Evolutionary conservation across 257 asterid species (phyloP).

Genomic region (Capsicum rhomboideum): DNA sequence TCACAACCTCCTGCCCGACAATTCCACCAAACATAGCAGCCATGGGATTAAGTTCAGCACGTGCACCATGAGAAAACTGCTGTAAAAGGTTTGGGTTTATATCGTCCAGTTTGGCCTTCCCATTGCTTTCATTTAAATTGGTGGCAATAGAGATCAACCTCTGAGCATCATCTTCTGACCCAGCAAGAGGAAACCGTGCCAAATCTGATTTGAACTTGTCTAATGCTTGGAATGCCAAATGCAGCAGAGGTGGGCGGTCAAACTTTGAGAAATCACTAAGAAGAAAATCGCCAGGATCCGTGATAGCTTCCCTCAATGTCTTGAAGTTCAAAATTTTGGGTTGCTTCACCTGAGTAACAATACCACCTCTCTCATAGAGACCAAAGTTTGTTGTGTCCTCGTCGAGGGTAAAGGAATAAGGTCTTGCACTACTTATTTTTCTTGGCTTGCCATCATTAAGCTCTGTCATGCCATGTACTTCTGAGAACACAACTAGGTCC

Average conservation of each 20-base stretch:
- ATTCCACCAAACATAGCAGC: slow-evolving; percentile 99
- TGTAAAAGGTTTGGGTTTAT: slow-evolving; percentile 63
- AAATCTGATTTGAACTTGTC: slow-evolving; percentile 59
- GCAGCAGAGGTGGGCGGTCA: slow-evolving; percentile 83
- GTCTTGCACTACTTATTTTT: slow-evolving; percentile 57
- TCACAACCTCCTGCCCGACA: slow-evolving; percentile 93
- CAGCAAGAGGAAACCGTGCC: slow-evolving; percentile 74
- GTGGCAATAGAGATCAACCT: slow-evolving; percentile 58
- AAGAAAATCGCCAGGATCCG: slow-evolving; percentile 84
- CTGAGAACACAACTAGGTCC: slow-evolving; percentile 83
- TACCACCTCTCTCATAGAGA: slow-evolving; percentile 76
- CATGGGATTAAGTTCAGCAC: slow-evolving; percentile 91
- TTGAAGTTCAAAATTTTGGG: slow-evolving; percentile 82
- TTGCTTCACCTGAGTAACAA: slow-evolving; percentile 84
- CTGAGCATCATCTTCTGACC: slow-evolving; percentile 87
- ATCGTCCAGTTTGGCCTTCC: slow-evolving; percentile 60
- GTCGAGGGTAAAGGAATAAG: slow-evolving; percentile 75
- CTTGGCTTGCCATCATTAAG: slow-evolving; percentile 97
- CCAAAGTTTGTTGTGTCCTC: slow-evolving; percentile 77
- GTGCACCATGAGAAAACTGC: slow-evolving; percentile 79
- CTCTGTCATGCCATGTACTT: slow-evolving; percentile 76
- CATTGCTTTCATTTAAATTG: slow-evolving; percentile 50
- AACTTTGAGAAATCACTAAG: slow-evolving; percentile 89
- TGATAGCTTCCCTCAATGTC: slow-evolving; percentile 67
- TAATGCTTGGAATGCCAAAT: slow-evolving; percentile 82